Percentiles rank a stretch among this genome's conserved stretches.
Evolutionary conservation across 1,139 yeast genomes (phyloP).

Genomic region (Pichia sp.): DNA sequence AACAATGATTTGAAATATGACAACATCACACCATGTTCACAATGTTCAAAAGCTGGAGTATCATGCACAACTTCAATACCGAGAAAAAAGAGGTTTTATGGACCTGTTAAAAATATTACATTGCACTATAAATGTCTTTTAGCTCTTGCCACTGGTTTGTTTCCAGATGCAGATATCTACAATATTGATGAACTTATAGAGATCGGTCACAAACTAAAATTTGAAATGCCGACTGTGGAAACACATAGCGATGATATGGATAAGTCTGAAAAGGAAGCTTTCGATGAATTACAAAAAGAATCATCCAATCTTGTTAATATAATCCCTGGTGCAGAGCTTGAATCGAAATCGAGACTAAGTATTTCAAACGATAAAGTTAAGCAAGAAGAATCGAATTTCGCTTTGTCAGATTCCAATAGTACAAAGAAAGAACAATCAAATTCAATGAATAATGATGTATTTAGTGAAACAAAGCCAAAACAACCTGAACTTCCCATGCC

Average conservation of each 20-base stretch:
- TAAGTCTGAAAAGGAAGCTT: slow-evolving; percentile 7
- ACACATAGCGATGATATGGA: slow-evolving; percentile 15
- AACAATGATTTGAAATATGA: slow-evolving; percentile 29
- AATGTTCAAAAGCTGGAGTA: slow-evolving; percentile 31
- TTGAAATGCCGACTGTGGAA: slow-evolving; percentile 32
- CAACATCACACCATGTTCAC: slow-evolving; percentile 33
- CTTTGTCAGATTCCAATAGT: too few species aligned
- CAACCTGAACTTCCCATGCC: neutral
- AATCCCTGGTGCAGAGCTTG: too few species aligned
- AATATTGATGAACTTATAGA: slow-evolving; percentile 32
- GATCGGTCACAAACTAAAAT: slow-evolving; percentile 30
- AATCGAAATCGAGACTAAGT: too few species aligned
- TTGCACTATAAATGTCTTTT: slow-evolving; percentile 35
- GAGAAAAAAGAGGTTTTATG: slow-evolving; percentile 32
- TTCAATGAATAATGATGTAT: too few species aligned
- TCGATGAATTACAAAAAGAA: slow-evolving; percentile 6
- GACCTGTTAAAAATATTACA: slow-evolving; percentile 33
- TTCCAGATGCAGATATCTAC: slow-evolving; percentile 36
- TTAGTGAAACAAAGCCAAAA: neutral
- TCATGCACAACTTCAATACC: slow-evolving; percentile 36
- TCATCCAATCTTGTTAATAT: too few species aligned
- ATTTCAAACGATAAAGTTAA: too few species aligned
- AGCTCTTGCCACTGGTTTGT: slow-evolving; percentile 32
- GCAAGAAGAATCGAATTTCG: too few species aligned
- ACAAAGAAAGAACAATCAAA: too few species aligned